Evolutionary conservation across 2,329 filamentous ascomycete species (phyloP).

Genomic region (Pseudogymnoascus sp.): DNA sequence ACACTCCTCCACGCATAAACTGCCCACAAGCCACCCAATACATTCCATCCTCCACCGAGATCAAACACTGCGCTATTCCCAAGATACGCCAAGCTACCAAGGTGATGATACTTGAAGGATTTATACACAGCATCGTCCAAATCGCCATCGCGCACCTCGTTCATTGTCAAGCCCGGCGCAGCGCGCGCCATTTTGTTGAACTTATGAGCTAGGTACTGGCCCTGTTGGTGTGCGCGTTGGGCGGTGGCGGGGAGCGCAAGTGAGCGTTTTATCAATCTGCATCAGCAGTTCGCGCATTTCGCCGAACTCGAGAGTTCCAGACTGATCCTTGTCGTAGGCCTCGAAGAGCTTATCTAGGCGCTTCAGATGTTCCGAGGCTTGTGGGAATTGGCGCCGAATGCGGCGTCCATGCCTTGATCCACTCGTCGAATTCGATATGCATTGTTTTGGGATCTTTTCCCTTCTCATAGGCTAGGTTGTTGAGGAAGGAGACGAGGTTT

Average conservation of each 20-base stretch:
- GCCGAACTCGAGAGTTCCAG: constrained; percentile 86
- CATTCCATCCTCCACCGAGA: constrained; percentile 66
- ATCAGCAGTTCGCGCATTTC: constrained; percentile 82
- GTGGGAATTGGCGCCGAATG: constrained; percentile 84
- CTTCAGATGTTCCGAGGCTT: constrained; percentile 78
- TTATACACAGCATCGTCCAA: constrained; percentile 88
- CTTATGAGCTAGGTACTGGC: constrained; percentile 84
- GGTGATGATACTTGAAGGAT: constrained; percentile 87
- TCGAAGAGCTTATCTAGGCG: constrained; percentile 87
- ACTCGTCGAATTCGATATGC: constrained; percentile 79
- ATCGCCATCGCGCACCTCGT: constrained; percentile 82
- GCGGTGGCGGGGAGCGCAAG: constrained; percentile 90
- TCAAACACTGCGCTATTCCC: constrained; percentile 97
- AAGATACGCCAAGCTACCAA: constrained; percentile 88
- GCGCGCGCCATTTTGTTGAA: constrained; percentile 84
- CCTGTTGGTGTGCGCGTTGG: constrained; percentile 93
- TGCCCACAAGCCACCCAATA: constrained; percentile 79
- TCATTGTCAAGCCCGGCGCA: constrained; percentile 66
- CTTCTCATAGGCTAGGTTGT: constrained; percentile 83
- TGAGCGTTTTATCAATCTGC: constrained; percentile 93
- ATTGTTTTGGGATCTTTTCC: constrained; percentile 86
- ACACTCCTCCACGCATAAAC: constrained; percentile 95
- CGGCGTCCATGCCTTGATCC: constrained; percentile 77
- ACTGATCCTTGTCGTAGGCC: constrained; percentile 88
- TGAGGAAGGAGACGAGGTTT: constrained; percentile 83